phyloP scores from a whole-genome alignment of 352 stramenopile genomes.

The Globisporangium radiosum region DNA sequence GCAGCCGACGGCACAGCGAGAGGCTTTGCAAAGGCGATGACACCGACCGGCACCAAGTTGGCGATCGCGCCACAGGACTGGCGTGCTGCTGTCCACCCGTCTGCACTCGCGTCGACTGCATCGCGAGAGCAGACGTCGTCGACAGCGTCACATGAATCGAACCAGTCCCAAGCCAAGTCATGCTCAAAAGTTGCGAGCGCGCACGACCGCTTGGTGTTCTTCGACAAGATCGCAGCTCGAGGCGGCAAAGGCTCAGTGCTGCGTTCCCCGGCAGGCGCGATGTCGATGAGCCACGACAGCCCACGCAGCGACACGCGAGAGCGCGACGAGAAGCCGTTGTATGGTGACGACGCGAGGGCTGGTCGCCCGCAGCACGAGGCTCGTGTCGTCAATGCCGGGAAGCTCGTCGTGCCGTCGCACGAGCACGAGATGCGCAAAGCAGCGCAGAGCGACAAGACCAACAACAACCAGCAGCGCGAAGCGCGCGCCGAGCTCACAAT shows the following conservation, averaged over 20 bases:
- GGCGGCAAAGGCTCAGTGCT: not conserved
- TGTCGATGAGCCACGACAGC: not conserved
- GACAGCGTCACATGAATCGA: not conserved
- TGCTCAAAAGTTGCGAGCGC: constrained; percentile 11
- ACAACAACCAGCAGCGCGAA: constrained; percentile 25
- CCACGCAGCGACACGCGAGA: not conserved
- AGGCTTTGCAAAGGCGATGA: constrained; percentile 8
- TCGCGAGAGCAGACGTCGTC: not conserved
- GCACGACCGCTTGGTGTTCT: constrained; percentile 3
- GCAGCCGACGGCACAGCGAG: not conserved
- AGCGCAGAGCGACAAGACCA: not conserved
- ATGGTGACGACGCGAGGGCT: not conserved
- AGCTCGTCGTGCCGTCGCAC: constrained; percentile 3
- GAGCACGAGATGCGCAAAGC: not conserved
- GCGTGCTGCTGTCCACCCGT: constrained; percentile 1
- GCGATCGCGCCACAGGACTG: constrained; percentile 6
- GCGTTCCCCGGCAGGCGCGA: not conserved
- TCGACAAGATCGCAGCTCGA: constrained; percentile 6
- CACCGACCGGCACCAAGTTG: not conserved
- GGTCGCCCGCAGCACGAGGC: not conserved
- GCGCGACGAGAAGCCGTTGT: constrained; percentile 5
- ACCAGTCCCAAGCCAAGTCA: constrained; percentile 10
- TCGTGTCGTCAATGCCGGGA: constrained; percentile 8
- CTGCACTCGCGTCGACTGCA: not conserved
- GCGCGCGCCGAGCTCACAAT: constrained; percentile 19